phyloP scores from a whole-genome alignment of 1,284 basidiomycete genomes.

The Coniophora puteana region DNA sequence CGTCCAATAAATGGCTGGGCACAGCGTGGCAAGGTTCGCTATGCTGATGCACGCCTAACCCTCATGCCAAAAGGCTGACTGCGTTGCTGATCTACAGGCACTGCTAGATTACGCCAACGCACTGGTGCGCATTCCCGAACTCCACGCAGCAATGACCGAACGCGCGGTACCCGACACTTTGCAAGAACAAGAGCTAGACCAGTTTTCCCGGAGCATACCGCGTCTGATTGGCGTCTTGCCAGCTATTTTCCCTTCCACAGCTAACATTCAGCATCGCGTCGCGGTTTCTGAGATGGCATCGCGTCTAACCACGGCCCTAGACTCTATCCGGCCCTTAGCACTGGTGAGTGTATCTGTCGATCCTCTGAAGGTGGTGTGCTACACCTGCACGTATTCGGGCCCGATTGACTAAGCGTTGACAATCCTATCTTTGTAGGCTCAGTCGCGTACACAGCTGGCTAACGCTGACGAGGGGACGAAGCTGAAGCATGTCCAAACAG shows the following conservation, averaged over 20 bases:
- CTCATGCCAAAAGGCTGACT: no score
- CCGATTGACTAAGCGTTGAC: no score
- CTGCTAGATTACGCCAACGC: conserved; percentile 69
- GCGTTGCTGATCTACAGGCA: no score
- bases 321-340: conserved; percentile 55
- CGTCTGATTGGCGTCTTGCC: conserved; percentile 70
- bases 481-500: conserved; percentile 49
- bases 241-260: conserved; percentile 55
- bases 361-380: not conserved
- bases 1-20: conserved; percentile 72
- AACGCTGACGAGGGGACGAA: conserved; percentile 46
- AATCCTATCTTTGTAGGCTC: conserved; percentile 26
- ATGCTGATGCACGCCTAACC: no score
- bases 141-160: conserved; percentile 46
- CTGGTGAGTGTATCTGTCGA: conserved; percentile 42
- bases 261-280: conserved; percentile 59
- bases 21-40: conserved; percentile 73
- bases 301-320: conserved; percentile 55
- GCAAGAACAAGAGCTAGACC: conserved; percentile 54
- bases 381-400: no score
- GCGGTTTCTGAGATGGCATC: conserved; percentile 74
- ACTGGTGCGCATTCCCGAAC: conserved; percentile 57
- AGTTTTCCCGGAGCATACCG: conserved; percentile 57
- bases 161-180: conserved; percentile 39
- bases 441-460: conserved; percentile 38